Base-by-base conservation (phyloP, 306 rosid species). In the Prunus armeniaca region DNA sequence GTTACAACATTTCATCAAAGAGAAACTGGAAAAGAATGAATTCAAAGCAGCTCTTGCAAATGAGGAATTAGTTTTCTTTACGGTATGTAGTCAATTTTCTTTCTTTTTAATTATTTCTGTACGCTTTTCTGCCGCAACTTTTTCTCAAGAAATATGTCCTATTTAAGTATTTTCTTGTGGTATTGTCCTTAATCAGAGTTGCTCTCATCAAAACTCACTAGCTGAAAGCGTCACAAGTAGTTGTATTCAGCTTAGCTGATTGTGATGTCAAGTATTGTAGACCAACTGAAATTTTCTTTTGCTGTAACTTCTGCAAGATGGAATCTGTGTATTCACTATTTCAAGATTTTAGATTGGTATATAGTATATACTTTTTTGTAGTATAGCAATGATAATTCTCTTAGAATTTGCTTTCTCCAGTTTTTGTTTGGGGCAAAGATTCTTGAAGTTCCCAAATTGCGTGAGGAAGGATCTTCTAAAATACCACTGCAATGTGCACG, bases 1-100 rank as follows among this genome's bases (percentile, higher is more conserved):
- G 97, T 88, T 94, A 76, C 97, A 91, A 87, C 87, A 84, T 76
- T 71, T 84, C 80, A 86, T 90, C 76, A 91, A 83, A 82, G 80
- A 81, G 73, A 76, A 81, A 83, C 79, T 91, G 96, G 88, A 84
- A 83, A 87, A 80, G 81, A 82, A 85, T 84, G 88, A 85, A 76
- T 81, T 86, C 63, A 87, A 89, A 1, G 82, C 94, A 32, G 62
- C 82, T 67, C 86, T 90, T 67, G 96, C 83, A 65, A 85, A 91
- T 74, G 83, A 73, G 69, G 97, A 91, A 81, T 72, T 91, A 45
- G 83, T 94, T 27, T 91, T 94, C 87, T 74, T 91, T 68, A 55
- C 90, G 98, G 98, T 94, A 74, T 66, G 88, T 74, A 54, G 70
- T 75, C 65, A 10, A 43, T 30, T 68, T 41, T 30, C 11, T 80